phyloP scores from a whole-genome alignment of 345 rosid species.

The Geranium rotundifolium region DNA sequence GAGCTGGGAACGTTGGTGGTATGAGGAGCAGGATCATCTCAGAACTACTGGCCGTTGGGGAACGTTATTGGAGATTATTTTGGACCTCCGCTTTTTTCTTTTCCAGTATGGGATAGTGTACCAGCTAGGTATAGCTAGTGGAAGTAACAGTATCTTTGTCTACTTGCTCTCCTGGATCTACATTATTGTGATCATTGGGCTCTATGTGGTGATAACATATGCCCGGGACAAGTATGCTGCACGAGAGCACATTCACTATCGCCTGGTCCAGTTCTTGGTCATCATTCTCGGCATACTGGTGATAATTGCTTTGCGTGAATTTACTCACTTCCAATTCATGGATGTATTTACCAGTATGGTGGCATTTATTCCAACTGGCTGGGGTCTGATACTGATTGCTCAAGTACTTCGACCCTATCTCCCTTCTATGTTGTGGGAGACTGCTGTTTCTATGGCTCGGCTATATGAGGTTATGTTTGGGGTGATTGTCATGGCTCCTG shows the following conservation, averaged over 20 bases:
- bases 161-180: conserved; percentile 77
- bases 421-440: conserved; percentile 50
- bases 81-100: conserved; percentile 89
- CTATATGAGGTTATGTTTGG: conserved; percentile 71
- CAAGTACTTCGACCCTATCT: conserved; percentile 68
- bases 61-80: conserved; percentile 54
- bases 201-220: conserved; percentile 48
- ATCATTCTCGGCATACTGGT: conserved; percentile 43
- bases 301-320: conserved; percentile 51
- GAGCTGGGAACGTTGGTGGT: conserved; percentile 95
- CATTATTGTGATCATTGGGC: conserved; percentile 39
- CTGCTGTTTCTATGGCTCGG: conserved; percentile 71
- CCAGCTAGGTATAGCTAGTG: conserved; percentile 55
- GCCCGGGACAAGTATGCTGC: conserved; percentile 65
- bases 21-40: conserved; percentile 86
- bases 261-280: conserved; percentile 77
- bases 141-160: conserved; percentile 49
- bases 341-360: conserved; percentile 68
- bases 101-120: conserved; percentile 84
- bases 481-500: conserved; percentile 68
- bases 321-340: conserved; percentile 44
- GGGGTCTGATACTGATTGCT: conserved; percentile 73
- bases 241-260: conserved; percentile 70
- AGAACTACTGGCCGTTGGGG: conserved; percentile 78
- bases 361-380: conserved; percentile 89